Conservation (phyloP, 2,329 filamentous ascomycete species). For the Fusarium sublunatum region DNA sequence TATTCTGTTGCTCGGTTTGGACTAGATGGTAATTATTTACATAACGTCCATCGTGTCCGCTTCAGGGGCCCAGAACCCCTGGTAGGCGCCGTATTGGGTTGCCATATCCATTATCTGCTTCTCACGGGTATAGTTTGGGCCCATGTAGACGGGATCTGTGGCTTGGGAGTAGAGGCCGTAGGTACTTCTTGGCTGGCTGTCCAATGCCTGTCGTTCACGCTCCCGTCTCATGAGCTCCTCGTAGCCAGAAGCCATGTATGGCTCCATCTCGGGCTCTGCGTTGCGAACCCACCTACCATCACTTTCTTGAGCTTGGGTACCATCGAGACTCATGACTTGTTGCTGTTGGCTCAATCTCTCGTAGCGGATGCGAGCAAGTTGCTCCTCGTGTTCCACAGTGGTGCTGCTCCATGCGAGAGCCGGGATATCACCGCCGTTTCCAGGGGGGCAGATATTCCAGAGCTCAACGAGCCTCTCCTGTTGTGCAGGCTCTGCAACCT, state of each 20-base stretch:
- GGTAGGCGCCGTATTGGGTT: slow-evolving; percentile 73
- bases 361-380: slow-evolving; percentile 70
- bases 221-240: slow-evolving; percentile 74
- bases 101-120: slow-evolving; percentile 70
- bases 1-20: slow-evolving; percentile 30
- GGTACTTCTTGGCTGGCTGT: slow-evolving; percentile 53
- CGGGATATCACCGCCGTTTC: slow-evolving; percentile 64
- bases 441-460: slow-evolving; percentile 84
- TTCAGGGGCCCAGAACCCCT: slow-evolving; percentile 59
- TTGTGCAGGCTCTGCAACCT: slow-evolving; percentile 77
- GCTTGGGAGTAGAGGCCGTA: slow-evolving; percentile 66
- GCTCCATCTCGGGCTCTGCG: slow-evolving; percentile 68
- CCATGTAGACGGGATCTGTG: slow-evolving; percentile 76
- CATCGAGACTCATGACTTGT: slow-evolving; percentile 64
- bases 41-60: slow-evolving; percentile 62
- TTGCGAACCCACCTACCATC: slow-evolving; percentile 64
- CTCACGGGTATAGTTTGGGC: slow-evolving; percentile 58
- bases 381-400: slow-evolving; percentile 67
- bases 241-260: slow-evolving; percentile 88
- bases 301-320: slow-evolving; percentile 61
- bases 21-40: slow-evolving; percentile 44
- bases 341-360: slow-evolving; percentile 57
- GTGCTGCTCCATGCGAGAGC: slow-evolving; percentile 65
- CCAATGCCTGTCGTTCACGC: slow-evolving; percentile 60
- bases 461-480: slow-evolving; percentile 81